Conservation (phyloP, 2,329 filamentous ascomycete genomes). For the Botrytis porri region DNA sequence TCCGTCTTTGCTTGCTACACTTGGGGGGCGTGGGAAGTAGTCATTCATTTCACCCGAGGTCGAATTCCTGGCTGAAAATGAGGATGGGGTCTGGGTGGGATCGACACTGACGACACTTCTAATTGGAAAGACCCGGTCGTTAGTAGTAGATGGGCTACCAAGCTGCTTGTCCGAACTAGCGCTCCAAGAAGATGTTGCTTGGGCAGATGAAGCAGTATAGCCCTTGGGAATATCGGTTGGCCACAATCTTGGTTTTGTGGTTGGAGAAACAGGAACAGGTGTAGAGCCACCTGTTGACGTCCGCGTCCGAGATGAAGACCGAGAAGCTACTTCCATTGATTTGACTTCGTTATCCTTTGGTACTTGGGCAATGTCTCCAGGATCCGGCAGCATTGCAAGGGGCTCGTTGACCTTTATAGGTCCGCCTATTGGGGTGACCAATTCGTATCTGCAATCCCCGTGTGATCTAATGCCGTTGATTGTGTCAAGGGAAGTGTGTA, state of each 20-base stretch:
- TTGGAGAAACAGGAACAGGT: constrained; percentile 2
- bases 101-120: constrained; percentile 35
- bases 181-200: constrained; percentile 25
- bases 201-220: constrained; percentile 7
- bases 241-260: constrained; percentile 15
- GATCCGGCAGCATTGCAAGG: constrained; percentile 13
- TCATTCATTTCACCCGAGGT: constrained; percentile 24
- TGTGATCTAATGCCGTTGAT: neutral
- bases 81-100: constrained; percentile 30
- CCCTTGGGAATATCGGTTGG: constrained; percentile 14
- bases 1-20: constrained; percentile 8
- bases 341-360: neutral
- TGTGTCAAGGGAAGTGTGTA: neutral
- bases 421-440: constrained; percentile 6
- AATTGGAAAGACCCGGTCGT: constrained; percentile 35
- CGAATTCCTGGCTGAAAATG: constrained; percentile 20
- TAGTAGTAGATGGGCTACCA: constrained; percentile 22
- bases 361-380: neutral
- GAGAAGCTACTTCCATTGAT: constrained; percentile 5
- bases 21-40: constrained; percentile 25
- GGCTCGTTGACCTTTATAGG: constrained; percentile 3
- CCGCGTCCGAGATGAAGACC: constrained; percentile 9
- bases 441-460: neutral
- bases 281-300: neutral
- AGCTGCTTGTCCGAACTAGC: constrained; percentile 26